Base-by-base conservation (phyloP, 2,329 filamentous ascomycete genomes). In the Tolypocladium capitatum region DNA sequence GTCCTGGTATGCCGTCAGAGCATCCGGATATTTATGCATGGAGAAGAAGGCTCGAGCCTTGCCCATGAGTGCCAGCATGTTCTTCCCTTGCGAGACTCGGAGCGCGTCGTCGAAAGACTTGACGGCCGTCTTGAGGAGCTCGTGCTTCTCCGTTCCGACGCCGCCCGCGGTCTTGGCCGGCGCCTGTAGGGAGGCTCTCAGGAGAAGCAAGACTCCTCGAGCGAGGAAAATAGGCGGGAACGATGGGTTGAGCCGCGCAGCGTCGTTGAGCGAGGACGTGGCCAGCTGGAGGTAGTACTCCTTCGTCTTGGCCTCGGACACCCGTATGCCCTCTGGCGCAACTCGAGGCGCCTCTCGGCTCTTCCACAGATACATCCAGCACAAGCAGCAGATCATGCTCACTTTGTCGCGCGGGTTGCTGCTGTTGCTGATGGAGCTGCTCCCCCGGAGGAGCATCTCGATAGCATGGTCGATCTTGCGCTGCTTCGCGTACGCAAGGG, bases 81-180 rank as follows among this genome's bases (percentile, higher is more conserved):
- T 98, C 62, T 84, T 86, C 28, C 84, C 83, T 48, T 84, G 78
- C 0, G 91, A 96, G 7, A 86, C 81, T 53, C 88, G 82, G 45
- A 92, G 81, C 3, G 91, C 89, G 63, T 97, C 91, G 54, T 98
- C 92, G 61, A 98, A 98, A 52, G 86, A 88, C 66, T 95, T 96
- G 52, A 91, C 72, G 1, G 92, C 90, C 52, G 85, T 81, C 56
- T 88, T 86, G 52, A 96, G 68, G 35, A 89, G 81, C 56, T 96
- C 89, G 45, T 82, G 76, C 61, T 80, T 70, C 55, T 94, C 88
- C 2, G 81, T 78, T 55, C 90, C 84, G 36, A 83, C 71, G 18
- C 78, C 79, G 9, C 77, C 74, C 6, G 76, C 76, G 5, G 76
- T 71, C 56, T 86, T 88, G 2, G 86, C 78, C 1, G 85, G 87